Percentiles rank a stretch among this genome's conserved stretches.
Evolutionary conservation across 768 basidiomycete species (phyloP).

Genomic region (Hypsizygus marmoreus): DNA sequence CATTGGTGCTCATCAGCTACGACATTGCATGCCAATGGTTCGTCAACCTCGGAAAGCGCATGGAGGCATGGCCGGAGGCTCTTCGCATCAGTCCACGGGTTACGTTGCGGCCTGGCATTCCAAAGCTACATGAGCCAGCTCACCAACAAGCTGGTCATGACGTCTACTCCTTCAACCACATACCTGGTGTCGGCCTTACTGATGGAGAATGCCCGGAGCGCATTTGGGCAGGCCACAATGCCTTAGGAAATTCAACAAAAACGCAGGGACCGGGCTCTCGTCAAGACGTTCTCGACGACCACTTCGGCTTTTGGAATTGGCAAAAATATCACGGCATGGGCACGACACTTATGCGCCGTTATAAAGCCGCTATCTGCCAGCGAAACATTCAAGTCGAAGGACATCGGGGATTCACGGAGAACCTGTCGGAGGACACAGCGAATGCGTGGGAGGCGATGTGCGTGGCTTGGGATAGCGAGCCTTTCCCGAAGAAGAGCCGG

Average conservation of each 20-base stretch:
- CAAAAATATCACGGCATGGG: conserved; percentile 21
- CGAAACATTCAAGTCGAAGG: conserved; percentile 16
- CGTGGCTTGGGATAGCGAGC: conserved; percentile 11
- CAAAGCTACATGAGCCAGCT: conserved; percentile 33
- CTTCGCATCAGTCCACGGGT: not conserved
- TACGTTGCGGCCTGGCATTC: conserved; percentile 21
- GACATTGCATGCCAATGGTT: too few relatives aligned
- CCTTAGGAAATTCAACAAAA: conserved; percentile 27
- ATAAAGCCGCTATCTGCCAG: conserved; percentile 11
- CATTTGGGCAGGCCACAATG: conserved; percentile 31
- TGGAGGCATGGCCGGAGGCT: not conserved
- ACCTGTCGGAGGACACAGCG: conserved; percentile 1
- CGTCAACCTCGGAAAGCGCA: not conserved
- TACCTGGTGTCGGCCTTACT: conserved; percentile 23
- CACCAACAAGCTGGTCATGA: conserved; percentile 27
- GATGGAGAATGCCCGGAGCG: conserved; percentile 37
- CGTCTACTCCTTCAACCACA: conserved; percentile 28
- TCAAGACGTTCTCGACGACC: conserved; percentile 36
- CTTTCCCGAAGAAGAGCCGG: conserved; percentile 8
- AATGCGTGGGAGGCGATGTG: conserved; percentile 18
- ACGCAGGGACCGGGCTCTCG: conserved; percentile 36
- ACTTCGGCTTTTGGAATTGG: conserved; percentile 32
- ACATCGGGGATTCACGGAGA: conserved; percentile 11
- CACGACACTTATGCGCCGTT: conserved; percentile 10
- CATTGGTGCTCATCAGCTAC: conserved; percentile 22